Conservation (phyloP, 2,329 filamentous ascomycete genomes). For the Camillea tinctor region DNA sequence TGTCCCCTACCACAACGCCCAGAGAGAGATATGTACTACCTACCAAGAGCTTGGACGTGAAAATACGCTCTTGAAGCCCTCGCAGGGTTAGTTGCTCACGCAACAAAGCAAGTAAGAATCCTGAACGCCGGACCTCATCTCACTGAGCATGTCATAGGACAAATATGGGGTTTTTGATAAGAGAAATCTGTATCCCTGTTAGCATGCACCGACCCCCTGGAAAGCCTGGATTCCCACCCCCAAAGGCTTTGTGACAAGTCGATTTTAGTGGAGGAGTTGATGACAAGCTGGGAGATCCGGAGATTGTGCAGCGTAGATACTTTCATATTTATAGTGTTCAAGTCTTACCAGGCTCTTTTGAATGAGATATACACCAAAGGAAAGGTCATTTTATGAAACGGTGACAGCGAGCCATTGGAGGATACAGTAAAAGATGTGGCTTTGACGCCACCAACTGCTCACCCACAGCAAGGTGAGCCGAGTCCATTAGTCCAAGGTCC, state of each 20-base stretch:
- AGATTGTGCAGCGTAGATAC: background rate
- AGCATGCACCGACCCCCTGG: background rate
- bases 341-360: background rate
- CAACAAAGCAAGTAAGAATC: background rate
- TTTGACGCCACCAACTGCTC: background rate
- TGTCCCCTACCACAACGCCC: no score
- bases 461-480: background rate
- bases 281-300: background rate
- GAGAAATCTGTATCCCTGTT: background rate
- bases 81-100: background rate
- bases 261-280: background rate
- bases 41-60: no score
- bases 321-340: background rate
- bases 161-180: background rate
- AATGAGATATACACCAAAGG: background rate
- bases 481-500: background rate
- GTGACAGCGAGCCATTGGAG: background rate
- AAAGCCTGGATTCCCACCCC: background rate
- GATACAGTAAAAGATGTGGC: background rate
- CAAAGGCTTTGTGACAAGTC: background rate
- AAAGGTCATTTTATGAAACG: background rate
- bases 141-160: background rate
- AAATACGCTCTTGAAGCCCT: background rate
- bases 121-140: background rate
- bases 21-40: no score